Base-by-base conservation (phyloP, 2,329 filamentous ascomycete species). In the Akanthomyces muscarius region DNA sequence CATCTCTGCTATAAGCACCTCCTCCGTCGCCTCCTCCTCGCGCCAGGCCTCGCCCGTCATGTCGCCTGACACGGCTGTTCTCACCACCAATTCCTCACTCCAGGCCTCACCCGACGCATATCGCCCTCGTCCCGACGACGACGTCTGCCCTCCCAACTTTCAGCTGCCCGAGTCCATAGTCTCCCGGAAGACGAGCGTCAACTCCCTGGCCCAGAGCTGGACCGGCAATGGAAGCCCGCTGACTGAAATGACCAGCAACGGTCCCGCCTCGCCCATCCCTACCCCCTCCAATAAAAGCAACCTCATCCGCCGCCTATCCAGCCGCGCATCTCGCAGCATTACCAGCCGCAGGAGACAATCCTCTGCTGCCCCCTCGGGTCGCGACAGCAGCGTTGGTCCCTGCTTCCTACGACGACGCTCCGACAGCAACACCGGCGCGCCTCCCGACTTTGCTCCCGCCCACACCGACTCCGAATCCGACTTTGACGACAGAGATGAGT, bases 301-400 rank as follows among this genome's bases (percentile, higher is more conserved):
- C 57, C 76, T 98, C 63, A 96, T 98, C 68, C 87, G 95, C 66
- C 86, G 93, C 66, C 80, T 97, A 25, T 98, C 95, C 38, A 91
- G 90, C 69, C 87, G 89, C 65, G 91, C 92, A 6, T 86, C 86
- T 53, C 88, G 86, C 75, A 88, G 83, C 44, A 77, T 89, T 81
- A 73, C 87, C 72, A 77, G 76, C 45, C 83, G 88, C 65, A 86
- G 92, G 66, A 85, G 93, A 65, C 88, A 89, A 65, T 96, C 91
- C 18, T 92, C 91, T 3, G 88, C 88, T 1, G 85, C 89, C 51
- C 85, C 89, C 23, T 86, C 88, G 65, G 91, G 89, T 72, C 87
- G 93, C 48, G 92, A 97, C 71, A 88, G 90, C 65, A 97, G 93
- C 72, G 89, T 92, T 30, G 95, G 95, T 0, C 95, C 95, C 1